Evolutionary conservation across 73 alveolate genomes (phyloP), one percentile per base, ranked within the genome.

Genomic region (Paramecium sexaurelia): DNA sequence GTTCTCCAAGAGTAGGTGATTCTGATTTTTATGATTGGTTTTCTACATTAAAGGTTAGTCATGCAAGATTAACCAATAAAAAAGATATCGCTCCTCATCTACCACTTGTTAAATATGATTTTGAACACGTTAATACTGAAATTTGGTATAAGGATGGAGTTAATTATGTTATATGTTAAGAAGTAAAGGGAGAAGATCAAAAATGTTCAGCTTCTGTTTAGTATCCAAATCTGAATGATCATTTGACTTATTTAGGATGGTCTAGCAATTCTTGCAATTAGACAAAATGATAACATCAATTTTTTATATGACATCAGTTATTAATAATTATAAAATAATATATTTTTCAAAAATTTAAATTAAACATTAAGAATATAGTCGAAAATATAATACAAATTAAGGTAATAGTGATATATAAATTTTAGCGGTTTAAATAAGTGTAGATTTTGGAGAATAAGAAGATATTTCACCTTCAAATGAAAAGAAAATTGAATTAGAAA

Each of bases 1-100:
- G 94, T 84, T 89, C 94, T 41, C 94, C 94, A 32, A 75, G 94
- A 51, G 92, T 75, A 5, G 94, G 94, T 5, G 75, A 83, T 83
- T 73, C 71, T 20, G 91, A 75, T 20, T 83, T 83, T 73, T 73
- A 73, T 73, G 87, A 73, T 73, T 73, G 87, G 87, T 27, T 73
- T 73, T 32, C 39, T 13, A 73, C 55, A n/a, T 37, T 73, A 73
- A 73, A 37, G 29, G 56, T 73, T n/a, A 73, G 67, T 35, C 87
- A 73, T 33, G 32, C 39, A 15, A 86, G 93, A 66, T 55, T 86
- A 8, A 85, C 71, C 2, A 29, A 86, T 36, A 51, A 86, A 7
- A 55, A 86, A 6, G 93, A 86, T 86, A 24, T 39, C 11, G 93
- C 67, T 61, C 93, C 93, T 22, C 93, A 86, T 61, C 5, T 57